Evolutionary conservation across 1,139 yeast genomes (phyloP).

Genomic region (Nadsonia commutata): DNA sequence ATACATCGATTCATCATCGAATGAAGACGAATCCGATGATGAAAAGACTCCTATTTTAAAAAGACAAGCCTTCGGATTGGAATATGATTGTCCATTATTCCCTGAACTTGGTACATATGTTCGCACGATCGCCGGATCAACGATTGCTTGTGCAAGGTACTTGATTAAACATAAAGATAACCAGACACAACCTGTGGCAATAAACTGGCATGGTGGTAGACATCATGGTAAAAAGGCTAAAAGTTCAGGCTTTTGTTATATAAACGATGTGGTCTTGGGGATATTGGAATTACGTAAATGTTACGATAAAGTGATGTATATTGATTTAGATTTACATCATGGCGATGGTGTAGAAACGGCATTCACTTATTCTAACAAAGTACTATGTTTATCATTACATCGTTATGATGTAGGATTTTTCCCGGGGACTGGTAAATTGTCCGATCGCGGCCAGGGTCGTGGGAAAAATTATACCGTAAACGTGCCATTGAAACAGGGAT

Average conservation of each 20-base stretch:
- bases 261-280: conserved; percentile 50
- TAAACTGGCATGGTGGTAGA: conserved; percentile 73
- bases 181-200: conserved; percentile 25
- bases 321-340: conserved; percentile 65
- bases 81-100: conserved; percentile 54
- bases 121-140: conserved; percentile 39
- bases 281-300: conserved; percentile 34
- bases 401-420: conserved; percentile 52
- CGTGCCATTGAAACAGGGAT: conserved; percentile 44
- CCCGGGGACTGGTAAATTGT: conserved; percentile 50
- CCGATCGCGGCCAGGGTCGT: conserved; percentile 25
- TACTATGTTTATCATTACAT: conserved; percentile 51
- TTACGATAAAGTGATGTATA: conserved; percentile 39
- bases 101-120: conserved; percentile 39
- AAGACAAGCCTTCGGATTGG: conserved; percentile 19
- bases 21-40: conserved; percentile 13
- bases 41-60: conserved; percentile 4
- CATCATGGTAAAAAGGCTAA: conserved; percentile 46
- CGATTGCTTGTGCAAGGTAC: conserved; percentile 35
- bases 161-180: conserved; percentile 12
- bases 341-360: conserved; percentile 71
- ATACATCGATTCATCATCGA: conserved; percentile 16
- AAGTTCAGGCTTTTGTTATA: conserved; percentile 64
- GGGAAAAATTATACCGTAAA: conserved; percentile 31
- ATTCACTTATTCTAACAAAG: conserved; percentile 40